Conservation (phyloP, 257 asterid species). For the Solanum habrochaites region DNA sequence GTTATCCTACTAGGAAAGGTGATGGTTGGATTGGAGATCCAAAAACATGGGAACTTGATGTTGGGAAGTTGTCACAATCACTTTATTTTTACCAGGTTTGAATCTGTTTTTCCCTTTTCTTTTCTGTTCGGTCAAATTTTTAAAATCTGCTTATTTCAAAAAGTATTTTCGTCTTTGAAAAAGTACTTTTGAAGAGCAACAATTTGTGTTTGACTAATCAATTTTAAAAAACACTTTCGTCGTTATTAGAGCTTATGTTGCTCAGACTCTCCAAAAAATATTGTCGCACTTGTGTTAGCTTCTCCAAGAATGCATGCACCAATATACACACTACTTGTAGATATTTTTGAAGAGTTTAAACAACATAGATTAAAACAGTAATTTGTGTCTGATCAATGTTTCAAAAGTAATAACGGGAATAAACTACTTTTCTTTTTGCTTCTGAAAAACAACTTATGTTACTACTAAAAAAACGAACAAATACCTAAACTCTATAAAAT, state of each 20-base stretch:
- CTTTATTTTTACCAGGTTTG: conserved; percentile 55
- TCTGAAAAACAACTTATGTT: background rate
- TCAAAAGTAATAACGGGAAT: background rate
- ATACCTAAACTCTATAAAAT: no score
- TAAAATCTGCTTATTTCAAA: background rate
- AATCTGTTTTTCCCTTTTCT: background rate
- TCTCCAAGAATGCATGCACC: no score
- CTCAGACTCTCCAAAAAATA: accelerated
- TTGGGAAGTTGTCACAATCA: conserved; percentile 46
- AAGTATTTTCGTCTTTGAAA: background rate
- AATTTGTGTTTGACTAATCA: background rate
- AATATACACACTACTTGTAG: background rate
- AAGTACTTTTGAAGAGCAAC: background rate
- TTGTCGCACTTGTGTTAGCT: accelerated
- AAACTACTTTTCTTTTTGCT: background rate
- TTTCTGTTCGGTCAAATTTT: background rate
- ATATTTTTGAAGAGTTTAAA: background rate
- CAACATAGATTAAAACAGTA: background rate
- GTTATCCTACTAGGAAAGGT: conserved; percentile 60
- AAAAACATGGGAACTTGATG: conserved; percentile 69
- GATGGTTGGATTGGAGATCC: conserved; percentile 80
- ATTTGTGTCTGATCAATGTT: background rate
- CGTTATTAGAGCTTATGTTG: background rate
- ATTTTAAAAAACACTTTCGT: background rate
- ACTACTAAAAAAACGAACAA: background rate